A percentile compares a stretch with the other conserved stretches of the same genome.
Evolutionary conservation across 805 yeast genomes (phyloP).

Genomic region (Wickerhamomyces xylosicus): DNA sequence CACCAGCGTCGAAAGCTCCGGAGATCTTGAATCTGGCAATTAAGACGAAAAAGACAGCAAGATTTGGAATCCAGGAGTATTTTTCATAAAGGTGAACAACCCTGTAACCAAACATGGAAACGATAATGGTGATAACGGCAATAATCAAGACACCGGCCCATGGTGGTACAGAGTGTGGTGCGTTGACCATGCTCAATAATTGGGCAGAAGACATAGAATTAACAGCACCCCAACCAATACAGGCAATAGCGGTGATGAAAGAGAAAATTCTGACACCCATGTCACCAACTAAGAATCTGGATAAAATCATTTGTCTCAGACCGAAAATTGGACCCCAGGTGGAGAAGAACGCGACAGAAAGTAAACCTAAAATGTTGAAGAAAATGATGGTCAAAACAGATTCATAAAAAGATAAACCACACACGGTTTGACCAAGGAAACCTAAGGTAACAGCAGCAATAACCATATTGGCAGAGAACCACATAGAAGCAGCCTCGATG

Average conservation of each 20-base stretch:
- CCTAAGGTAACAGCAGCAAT: slow-evolving; percentile 79
- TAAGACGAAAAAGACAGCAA: slow-evolving; percentile 62
- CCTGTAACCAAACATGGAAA: slow-evolving; percentile 78
- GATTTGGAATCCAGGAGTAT: slow-evolving; percentile 82
- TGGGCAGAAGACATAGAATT: slow-evolving; percentile 88
- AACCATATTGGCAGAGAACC: slow-evolving; percentile 86
- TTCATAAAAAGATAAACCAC: slow-evolving; percentile 66
- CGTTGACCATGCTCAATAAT: slow-evolving; percentile 66
- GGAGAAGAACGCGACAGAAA: slow-evolving; percentile 78
- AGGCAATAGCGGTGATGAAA: slow-evolving; percentile 67
- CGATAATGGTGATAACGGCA: slow-evolving; percentile 53
- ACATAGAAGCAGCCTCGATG: slow-evolving; percentile 72
- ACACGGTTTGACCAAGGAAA: slow-evolving; percentile 53
- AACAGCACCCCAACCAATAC: slow-evolving; percentile 94
- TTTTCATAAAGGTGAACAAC: slow-evolving; percentile 76
- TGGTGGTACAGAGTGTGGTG: slow-evolving; percentile 52
- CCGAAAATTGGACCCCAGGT: slow-evolving; percentile 78
- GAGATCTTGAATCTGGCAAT: slow-evolving; percentile 67
- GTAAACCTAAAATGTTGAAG: slow-evolving; percentile 62
- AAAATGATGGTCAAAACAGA: slow-evolving; percentile 56
- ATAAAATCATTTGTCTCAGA: slow-evolving; percentile 76
- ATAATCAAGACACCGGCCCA: slow-evolving; percentile 86
- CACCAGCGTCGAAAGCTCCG: slow-evolving; percentile 50
- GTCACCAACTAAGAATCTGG: slow-evolving; percentile 73
- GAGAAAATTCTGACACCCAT: slow-evolving; percentile 68